Evolutionary conservation across 2,329 filamentous ascomycete genomes (phyloP).

Genomic region (Aspergillus chevalieri): DNA sequence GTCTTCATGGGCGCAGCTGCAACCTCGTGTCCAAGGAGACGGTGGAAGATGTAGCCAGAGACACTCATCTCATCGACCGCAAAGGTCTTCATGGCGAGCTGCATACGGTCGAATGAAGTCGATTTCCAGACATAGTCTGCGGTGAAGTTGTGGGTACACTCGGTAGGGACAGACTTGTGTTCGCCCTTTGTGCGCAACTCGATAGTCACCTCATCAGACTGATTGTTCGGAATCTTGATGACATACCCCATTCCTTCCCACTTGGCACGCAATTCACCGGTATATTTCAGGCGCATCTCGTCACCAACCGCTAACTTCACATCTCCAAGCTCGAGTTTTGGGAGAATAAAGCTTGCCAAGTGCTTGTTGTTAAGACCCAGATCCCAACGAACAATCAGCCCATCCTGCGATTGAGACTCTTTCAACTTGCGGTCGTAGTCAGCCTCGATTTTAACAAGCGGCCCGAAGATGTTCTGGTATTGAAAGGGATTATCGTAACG

Average conservation of each 20-base stretch:
- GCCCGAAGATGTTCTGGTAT: slow-evolving; percentile 98
- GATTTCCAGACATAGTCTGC: slow-evolving; percentile 99
- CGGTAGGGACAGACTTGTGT: slow-evolving; percentile 91
- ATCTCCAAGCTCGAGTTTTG: slow-evolving; percentile 94
- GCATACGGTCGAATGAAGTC: slow-evolving; percentile 98
- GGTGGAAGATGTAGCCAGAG: slow-evolving; percentile 97
- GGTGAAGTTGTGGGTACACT: slow-evolving; percentile 96
- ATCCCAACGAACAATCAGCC: slow-evolving; percentile 90
- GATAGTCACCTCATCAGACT: slow-evolving; percentile 93
- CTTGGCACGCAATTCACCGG: slow-evolving; percentile 79
- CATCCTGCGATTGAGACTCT: slow-evolving; percentile 94
- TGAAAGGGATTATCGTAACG: slow-evolving; percentile 97
- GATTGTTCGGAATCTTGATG: slow-evolving; percentile 98
- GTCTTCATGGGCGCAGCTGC: slow-evolving; percentile 93
- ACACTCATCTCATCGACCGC: slow-evolving; percentile 97
- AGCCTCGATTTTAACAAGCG: slow-evolving; percentile 96
- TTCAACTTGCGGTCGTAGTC: slow-evolving; percentile 99
- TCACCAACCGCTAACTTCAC: slow-evolving; percentile 97
- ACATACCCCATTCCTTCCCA: slow-evolving; percentile 99
- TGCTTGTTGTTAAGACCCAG: slow-evolving; percentile 96
- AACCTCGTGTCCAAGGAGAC: slow-evolving; percentile 89
- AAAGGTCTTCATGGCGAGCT: slow-evolving; percentile 98
- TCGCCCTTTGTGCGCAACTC: slow-evolving; percentile 91
- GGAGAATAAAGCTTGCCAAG: slow-evolving; percentile 86
- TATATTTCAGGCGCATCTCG: slow-evolving; percentile 96